These are phyloP conservation scores for Citrus reticulata DNA, from an alignment of 345 rosid species.

Conservation along the genomic window DNA sequence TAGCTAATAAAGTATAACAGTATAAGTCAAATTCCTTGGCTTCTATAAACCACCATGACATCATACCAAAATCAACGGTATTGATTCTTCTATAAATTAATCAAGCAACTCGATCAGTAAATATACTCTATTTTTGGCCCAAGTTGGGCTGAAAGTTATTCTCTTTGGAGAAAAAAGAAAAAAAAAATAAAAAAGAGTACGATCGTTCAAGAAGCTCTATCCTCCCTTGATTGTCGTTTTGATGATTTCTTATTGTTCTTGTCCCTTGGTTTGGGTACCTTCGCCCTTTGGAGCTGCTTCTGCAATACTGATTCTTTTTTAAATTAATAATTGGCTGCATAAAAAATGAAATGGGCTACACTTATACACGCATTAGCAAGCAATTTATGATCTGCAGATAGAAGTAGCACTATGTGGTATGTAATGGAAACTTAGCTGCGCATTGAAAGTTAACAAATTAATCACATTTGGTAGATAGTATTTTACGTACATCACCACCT, in stretches of 20 bases:
- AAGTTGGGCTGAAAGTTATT: no score
- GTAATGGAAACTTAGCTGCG: neutral
- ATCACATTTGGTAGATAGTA: neutral
- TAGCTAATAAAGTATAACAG: no score
- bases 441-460: neutral
- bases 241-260: neutral
- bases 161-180: no score
- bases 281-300: neutral
- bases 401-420: neutral
- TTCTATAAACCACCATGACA: neutral
- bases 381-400: neutral
- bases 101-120: neutral
- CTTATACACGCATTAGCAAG: neutral
- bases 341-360: neutral
- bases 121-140: no score
- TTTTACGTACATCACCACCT: neutral
- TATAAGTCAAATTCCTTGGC: no score
- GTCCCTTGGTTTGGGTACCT: neutral
- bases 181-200: no score
- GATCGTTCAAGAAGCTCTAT: neutral
- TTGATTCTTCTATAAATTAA: neutral
- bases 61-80: neutral
- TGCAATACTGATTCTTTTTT: neutral
- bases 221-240: neutral
- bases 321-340: no score